phyloP scores from a whole-genome alignment of 768 basidiomycete species.

The Butyriboletus loyo region DNA sequence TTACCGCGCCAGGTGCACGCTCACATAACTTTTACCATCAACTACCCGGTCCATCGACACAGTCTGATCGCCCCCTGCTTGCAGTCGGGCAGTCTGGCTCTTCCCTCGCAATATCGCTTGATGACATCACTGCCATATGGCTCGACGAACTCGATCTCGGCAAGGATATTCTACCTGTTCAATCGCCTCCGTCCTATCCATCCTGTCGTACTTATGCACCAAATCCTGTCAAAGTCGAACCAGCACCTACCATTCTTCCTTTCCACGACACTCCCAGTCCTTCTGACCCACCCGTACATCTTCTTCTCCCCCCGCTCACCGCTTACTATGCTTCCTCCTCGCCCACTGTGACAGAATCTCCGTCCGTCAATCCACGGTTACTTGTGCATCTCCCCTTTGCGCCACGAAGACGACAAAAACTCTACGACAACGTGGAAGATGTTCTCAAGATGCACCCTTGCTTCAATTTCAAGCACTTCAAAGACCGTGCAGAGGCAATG shows the following conservation, averaged over 20 bases:
- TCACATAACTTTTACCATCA: constrained; percentile 19
- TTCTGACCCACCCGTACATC: constrained; percentile 22
- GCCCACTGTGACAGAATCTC: constrained; percentile 21
- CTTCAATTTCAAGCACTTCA: constrained; percentile 48
- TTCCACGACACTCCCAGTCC: constrained; percentile 10
- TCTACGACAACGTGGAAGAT: constrained; percentile 39
- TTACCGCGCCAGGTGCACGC: constrained; percentile 35
- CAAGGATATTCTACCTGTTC: constrained; percentile 23
- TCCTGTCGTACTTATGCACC: constrained; percentile 16
- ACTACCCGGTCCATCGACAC: constrained; percentile 9
- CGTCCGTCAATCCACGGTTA: constrained; percentile 38
- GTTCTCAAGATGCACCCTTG: constrained; percentile 48
- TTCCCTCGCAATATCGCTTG: constrained; percentile 51
- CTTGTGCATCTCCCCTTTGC: constrained; percentile 41
- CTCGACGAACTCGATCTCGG: constrained; percentile 49
- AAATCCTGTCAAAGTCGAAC: constrained; percentile 36
- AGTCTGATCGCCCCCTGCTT: constrained; percentile 32
- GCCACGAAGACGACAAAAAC: constrained; percentile 35
- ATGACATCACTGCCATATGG: constrained; percentile 62
- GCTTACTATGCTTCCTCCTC: constrained; percentile 22
- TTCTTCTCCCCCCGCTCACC: constrained; percentile 17
- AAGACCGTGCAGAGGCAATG: constrained; percentile 42
- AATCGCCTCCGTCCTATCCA: constrained; percentile 10
- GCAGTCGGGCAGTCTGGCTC: constrained; percentile 39
- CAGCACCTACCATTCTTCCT: constrained; percentile 26